A percentile compares a stretch with the other conserved stretches of the same genome.
phyloP scores from a whole-genome alignment of 306 rosid species.

The Biancaea sappan region DNA sequence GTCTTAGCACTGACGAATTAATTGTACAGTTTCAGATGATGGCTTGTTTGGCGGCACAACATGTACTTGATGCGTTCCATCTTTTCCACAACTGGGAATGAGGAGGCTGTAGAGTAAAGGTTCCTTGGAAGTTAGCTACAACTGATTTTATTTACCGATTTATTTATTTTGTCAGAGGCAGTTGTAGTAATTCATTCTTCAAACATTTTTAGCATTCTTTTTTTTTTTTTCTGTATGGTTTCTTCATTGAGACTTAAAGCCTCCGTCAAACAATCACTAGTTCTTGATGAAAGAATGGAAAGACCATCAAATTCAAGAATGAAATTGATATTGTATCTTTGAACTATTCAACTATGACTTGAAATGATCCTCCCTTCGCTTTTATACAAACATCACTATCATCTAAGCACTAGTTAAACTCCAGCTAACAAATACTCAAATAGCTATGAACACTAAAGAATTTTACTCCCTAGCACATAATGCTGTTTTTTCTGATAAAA shows the following conservation, averaged over 20 bases:
- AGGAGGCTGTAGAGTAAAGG: constrained; percentile 46
- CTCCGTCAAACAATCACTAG: constrained; percentile 24
- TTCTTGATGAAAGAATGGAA: constrained; percentile 40
- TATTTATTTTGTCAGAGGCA: constrained; percentile 32
- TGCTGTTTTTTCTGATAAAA: background rate
- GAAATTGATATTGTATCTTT: constrained; percentile 22
- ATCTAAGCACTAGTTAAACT: background rate
- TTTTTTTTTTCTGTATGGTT: constrained; percentile 16
- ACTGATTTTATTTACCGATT: constrained; percentile 29
- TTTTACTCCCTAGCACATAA: background rate
- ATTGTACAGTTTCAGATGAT: constrained; percentile 42
- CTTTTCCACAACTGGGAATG: constrained; percentile 35
- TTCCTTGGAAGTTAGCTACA: constrained; percentile 41
- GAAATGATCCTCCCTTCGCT: constrained; percentile 46
- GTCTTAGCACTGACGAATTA: background rate
- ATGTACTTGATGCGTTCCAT: constrained; percentile 34
- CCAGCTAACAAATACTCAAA: background rate
- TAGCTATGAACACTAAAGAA: background rate
- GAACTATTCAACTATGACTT: constrained; percentile 40
- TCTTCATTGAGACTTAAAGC: constrained; percentile 40
- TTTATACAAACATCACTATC: constrained; percentile 22
- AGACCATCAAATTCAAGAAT: constrained; percentile 38
- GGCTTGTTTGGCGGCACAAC: constrained; percentile 39
- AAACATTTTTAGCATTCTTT: constrained; percentile 34
- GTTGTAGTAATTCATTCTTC: constrained; percentile 60